phyloP scores from a whole-genome alignment of 805 yeast species.

The Sugiyamaella floridensis region DNA sequence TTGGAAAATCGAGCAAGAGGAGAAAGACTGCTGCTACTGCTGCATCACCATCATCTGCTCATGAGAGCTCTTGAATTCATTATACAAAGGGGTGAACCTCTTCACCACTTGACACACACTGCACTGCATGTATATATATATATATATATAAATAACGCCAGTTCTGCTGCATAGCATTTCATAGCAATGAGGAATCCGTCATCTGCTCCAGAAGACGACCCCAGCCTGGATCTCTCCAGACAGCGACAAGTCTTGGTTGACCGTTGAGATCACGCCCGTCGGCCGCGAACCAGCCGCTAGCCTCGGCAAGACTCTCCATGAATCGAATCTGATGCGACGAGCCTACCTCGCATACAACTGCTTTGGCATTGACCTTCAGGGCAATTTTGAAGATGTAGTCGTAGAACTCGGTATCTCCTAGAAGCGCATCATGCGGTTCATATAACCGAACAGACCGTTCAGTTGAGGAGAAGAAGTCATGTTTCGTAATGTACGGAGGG shows the following conservation, averaged over 20 bases:
- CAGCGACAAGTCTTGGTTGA: conserved; percentile 13
- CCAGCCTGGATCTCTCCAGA: conserved; percentile 16
- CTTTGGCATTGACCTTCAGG: conserved; percentile 38
- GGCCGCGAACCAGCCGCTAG: conserved; percentile 45
- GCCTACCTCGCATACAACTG: conserved; percentile 76
- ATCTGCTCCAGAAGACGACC: conserved; percentile 3
- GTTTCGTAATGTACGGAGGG: conserved; percentile 75
- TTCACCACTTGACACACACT: too few relatives aligned
- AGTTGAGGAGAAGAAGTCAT: conserved; percentile 40
- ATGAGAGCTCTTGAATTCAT: background rate
- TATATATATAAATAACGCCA: too few relatives aligned
- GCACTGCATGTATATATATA: background rate
- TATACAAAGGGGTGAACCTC: too few relatives aligned
- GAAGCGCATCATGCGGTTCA: conserved; percentile 76
- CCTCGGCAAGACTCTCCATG: conserved; percentile 27
- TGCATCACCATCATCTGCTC: background rate
- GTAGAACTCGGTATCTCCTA: conserved; percentile 73
- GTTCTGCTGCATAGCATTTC: background rate
- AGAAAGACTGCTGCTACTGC: conserved; percentile 16
- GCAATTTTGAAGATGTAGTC: conserved; percentile 44
- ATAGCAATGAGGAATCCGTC: background rate
- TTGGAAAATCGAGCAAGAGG: conserved; percentile 41
- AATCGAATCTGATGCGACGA: conserved; percentile 46
- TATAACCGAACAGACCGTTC: conserved; percentile 58
- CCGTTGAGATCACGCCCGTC: conserved; percentile 43